Conservation (phyloP, 2,329 filamentous ascomycete genomes). For the Coleophoma eucalyptorum region DNA sequence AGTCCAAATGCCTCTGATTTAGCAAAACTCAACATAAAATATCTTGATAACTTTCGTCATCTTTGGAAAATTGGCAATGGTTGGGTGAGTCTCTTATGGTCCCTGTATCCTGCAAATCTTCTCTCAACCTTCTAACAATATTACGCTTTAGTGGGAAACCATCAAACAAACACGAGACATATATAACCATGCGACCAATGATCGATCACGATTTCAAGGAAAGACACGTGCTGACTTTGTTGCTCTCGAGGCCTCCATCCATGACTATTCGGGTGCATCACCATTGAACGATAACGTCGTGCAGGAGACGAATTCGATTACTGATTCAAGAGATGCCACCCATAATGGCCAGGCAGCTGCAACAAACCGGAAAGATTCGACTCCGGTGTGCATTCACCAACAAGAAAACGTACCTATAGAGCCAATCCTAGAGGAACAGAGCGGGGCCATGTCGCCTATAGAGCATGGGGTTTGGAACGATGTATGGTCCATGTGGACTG, state of each 20-base stretch:
- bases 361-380: no score
- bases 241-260: background rate
- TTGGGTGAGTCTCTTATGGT: background rate
- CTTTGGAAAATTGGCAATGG: background rate
- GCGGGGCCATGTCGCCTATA: no score
- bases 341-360: no score
- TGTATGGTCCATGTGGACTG: no score
- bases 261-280: background rate
- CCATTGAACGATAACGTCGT: no score
- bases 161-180: background rate
- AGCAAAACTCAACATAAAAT: background rate
- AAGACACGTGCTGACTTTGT: background rate
- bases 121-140: background rate
- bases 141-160: background rate
- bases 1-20: conserved; percentile 1
- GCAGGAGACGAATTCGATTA: no score
- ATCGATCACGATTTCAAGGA: background rate
- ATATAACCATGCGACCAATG: background rate
- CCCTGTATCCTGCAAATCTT: background rate
- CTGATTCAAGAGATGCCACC: no score
- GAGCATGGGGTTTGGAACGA: no score
- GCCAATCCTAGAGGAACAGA: no score
- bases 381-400: no score
- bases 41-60: background rate
- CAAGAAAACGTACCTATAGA: no score